phyloP scores from a whole-genome alignment of 139 green algal species.

The Chlorella ohadii region DNA sequence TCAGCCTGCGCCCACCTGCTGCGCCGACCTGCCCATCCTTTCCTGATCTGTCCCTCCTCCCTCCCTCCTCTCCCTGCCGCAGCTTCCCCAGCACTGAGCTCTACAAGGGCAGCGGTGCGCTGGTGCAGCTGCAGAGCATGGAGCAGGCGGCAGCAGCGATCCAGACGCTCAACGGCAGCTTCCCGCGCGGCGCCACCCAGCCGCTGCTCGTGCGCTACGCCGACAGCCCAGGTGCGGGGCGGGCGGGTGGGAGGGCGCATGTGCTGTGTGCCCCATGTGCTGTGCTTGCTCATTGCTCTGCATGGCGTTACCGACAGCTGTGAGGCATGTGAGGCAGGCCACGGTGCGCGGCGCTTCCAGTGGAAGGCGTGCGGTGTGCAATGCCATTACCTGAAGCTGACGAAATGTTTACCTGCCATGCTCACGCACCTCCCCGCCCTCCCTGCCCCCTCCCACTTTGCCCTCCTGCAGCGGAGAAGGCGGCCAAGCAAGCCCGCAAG shows the following conservation, averaged over 20 bases:
- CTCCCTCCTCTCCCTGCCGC: not conserved
- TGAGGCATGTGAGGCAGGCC: no score
- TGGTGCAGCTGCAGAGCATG: conserved; percentile 64
- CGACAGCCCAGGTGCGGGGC: conserved; percentile 13
- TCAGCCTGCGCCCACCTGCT: no score
- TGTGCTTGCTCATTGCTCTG: no score
- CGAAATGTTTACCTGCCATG: no score
- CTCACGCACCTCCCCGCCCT: not conserved
- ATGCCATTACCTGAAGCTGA: no score
- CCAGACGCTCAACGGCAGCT: conserved; percentile 56
- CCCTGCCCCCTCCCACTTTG: not conserved
- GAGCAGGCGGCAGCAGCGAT: conserved; percentile 62
- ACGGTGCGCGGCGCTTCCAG: no score
- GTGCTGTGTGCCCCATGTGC: no score
- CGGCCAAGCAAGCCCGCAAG: conserved; percentile 53
- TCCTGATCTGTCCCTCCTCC: not conserved
- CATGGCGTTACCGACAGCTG: no score
- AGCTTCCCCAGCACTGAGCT: conserved; percentile 44
- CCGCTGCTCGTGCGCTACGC: conserved; percentile 65
- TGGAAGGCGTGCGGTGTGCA: no score
- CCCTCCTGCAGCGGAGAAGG: conserved; percentile 64
- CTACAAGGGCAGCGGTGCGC: conserved; percentile 48
- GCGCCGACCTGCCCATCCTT: not conserved
- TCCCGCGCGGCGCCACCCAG: conserved; percentile 42
- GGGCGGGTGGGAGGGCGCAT: no score